Conservation (phyloP, 106 monocot genomes). For the Dendrobium catenatum region DNA sequence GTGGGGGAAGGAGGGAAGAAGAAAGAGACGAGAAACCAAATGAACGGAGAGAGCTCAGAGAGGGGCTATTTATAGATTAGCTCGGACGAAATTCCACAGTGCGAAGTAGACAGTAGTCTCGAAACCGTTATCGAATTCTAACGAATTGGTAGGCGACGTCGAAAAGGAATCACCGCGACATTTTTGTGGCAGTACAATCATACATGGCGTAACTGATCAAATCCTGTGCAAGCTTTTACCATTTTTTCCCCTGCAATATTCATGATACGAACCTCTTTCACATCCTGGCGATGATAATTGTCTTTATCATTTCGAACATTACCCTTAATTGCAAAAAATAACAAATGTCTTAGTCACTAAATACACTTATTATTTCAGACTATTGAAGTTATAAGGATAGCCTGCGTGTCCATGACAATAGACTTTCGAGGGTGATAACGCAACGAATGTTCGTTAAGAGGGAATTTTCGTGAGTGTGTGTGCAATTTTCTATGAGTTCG, state of each 20-base stretch:
- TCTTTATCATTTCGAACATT: too few relatives aligned
- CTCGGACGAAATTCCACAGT: neutral
- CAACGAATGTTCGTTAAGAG: too few relatives aligned
- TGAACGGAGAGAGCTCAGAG: neutral
- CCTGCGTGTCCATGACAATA: too few relatives aligned
- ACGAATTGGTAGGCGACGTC: neutral
- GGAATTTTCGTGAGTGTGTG: too few relatives aligned
- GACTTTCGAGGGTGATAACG: too few relatives aligned
- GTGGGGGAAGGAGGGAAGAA: neutral
- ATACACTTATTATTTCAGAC: too few relatives aligned
- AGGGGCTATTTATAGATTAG: neutral
- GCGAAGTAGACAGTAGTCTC: neutral
- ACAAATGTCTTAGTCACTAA: too few relatives aligned
- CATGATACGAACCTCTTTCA: too few relatives aligned
- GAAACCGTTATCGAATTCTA: neutral
- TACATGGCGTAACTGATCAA: neutral
- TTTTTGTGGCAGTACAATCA: neutral
- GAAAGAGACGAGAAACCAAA: neutral
- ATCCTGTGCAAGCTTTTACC: neutral
- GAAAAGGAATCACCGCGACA: neutral
- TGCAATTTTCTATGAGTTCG: too few relatives aligned
- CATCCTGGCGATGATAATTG: too few relatives aligned
- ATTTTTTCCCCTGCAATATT: neutral
- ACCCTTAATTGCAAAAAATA: too few relatives aligned
- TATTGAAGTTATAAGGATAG: too few relatives aligned